Conservation (phyloP, 768 basidiomycete species). For the Gloeophyllum trabeum region DNA sequence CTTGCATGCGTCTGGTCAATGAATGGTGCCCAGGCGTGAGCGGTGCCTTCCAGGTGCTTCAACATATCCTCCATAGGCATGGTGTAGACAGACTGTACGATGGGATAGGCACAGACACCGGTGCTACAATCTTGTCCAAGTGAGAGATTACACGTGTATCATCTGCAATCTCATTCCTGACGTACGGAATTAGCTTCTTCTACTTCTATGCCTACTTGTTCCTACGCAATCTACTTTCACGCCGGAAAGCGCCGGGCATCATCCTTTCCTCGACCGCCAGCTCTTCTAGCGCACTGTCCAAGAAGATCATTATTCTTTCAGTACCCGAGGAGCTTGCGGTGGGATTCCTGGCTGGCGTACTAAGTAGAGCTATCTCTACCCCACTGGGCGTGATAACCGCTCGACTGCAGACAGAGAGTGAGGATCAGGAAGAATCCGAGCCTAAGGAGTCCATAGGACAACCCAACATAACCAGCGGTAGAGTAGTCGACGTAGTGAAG, state of each 20-base stretch:
- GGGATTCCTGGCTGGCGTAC: conserved; percentile 46
- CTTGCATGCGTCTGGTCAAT: background rate
- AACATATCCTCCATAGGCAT: conserved; percentile 23
- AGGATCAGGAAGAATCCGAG: conserved; percentile 19
- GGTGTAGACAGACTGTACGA: conserved; percentile 37
- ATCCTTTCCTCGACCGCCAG: background rate
- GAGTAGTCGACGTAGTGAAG: conserved; percentile 18
- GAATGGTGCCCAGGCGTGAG: conserved; percentile 17
- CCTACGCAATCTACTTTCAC: conserved; percentile 29
- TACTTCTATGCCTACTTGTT: conserved; percentile 51
- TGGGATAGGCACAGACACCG: conserved; percentile 39
- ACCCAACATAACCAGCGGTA: conserved; percentile 9
- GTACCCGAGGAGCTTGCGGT: conserved; percentile 39
- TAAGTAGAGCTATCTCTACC: conserved; percentile 40
- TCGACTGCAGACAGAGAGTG: conserved; percentile 33
- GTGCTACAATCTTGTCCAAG: conserved; percentile 44
- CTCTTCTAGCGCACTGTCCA: conserved; percentile 1
- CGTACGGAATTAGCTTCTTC: conserved; percentile 40
- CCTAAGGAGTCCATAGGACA: conserved; percentile 9
- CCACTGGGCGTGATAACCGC: conserved; percentile 48
- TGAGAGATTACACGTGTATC: conserved; percentile 14
- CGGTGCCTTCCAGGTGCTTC: conserved; percentile 20
- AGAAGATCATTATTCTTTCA: conserved; percentile 12
- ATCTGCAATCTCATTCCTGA: no score
- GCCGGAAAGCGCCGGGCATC: conserved; percentile 13